Evolutionary conservation across 2,329 filamentous ascomycete species (phyloP).

Genomic region (Sarocladium kiliense): DNA sequence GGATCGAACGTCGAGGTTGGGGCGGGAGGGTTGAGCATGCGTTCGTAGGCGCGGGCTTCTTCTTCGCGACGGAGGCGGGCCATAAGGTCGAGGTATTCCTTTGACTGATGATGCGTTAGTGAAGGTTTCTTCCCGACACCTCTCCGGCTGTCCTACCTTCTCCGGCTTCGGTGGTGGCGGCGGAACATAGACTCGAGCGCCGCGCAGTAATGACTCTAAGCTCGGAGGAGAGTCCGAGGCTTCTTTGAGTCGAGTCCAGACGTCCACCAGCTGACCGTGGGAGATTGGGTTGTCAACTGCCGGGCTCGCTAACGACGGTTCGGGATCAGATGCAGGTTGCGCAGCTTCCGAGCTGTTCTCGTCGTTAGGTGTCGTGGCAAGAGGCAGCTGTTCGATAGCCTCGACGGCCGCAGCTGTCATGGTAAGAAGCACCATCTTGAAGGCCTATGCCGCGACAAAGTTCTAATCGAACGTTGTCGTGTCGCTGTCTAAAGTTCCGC

Average conservation of each 20-base stretch:
- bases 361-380: slow-evolving; percentile 12
- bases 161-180: slow-evolving; percentile 76
- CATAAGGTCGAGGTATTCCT: slow-evolving; percentile 86
- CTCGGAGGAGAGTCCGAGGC: slow-evolving; percentile 28
- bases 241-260: slow-evolving; percentile 49
- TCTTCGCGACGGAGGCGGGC: slow-evolving; percentile 74
- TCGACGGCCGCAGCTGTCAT: slow-evolving; percentile 66
- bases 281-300: slow-evolving; percentile 63
- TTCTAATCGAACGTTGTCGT: too few species aligned
- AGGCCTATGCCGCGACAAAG: slow-evolving; percentile 2
- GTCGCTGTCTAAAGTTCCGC: too few species aligned
- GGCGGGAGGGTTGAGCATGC: slow-evolving; percentile 63
- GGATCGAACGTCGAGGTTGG: slow-evolving; percentile 54
- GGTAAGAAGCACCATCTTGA: slow-evolving; percentile 68
- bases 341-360: slow-evolving; percentile 16
- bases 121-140: slow-evolving; percentile 7
- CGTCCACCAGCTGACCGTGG: slow-evolving; percentile 61
- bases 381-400: slow-evolving; percentile 40
- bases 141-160: slow-evolving; percentile 56
- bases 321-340: slow-evolving; percentile 19
- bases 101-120: slow-evolving; percentile 44
- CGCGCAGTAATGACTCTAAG: slow-evolving; percentile 67
- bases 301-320: slow-evolving; percentile 46
- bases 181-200: slow-evolving; percentile 68
- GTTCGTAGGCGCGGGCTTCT: slow-evolving; percentile 76